phyloP scores from a whole-genome alignment of 176 grass and related monocot species.

The Calamus simplicifolius region DNA sequence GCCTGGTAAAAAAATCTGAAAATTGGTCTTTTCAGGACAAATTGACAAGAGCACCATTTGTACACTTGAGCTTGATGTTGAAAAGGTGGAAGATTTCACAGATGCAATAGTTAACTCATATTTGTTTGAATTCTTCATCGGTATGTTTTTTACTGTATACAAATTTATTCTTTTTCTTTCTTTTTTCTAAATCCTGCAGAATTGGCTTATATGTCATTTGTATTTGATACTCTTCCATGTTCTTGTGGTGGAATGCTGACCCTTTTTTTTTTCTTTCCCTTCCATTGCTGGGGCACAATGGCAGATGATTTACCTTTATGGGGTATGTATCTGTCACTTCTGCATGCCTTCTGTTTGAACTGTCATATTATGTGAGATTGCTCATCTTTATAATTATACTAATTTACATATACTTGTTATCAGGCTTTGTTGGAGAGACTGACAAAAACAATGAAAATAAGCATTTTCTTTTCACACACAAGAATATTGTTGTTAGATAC shows the following conservation, averaged over 20 bases:
- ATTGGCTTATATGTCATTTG: neutral
- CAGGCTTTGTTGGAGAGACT: slow-evolving; percentile 2
- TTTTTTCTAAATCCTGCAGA: too few relatives aligned
- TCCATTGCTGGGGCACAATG: neutral
- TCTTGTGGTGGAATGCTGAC: neutral
- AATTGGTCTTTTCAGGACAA: neutral
- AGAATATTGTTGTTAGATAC: neutral
- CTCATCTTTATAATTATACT: neutral
- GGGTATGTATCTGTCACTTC: neutral
- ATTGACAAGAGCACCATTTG: neutral
- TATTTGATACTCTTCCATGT: neutral
- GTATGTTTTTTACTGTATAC: neutral
- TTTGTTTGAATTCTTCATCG: slow-evolving; percentile 2
- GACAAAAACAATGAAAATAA: slow-evolving; percentile 3
- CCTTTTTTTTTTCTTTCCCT: too few relatives aligned
- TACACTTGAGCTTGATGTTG: neutral
- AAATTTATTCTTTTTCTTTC: neutral
- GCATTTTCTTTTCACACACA: slow-evolving; percentile 3
- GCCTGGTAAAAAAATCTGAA: neutral
- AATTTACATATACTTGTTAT: neutral
- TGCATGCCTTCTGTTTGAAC: neutral
- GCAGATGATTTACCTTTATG: slow-evolving; percentile 1
- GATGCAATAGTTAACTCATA: slow-evolving; percentile 2
- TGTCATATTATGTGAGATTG: neutral
- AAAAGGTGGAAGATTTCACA: neutral